Conservation (phyloP, 345 rosid species). For the Acer yangbiense region DNA sequence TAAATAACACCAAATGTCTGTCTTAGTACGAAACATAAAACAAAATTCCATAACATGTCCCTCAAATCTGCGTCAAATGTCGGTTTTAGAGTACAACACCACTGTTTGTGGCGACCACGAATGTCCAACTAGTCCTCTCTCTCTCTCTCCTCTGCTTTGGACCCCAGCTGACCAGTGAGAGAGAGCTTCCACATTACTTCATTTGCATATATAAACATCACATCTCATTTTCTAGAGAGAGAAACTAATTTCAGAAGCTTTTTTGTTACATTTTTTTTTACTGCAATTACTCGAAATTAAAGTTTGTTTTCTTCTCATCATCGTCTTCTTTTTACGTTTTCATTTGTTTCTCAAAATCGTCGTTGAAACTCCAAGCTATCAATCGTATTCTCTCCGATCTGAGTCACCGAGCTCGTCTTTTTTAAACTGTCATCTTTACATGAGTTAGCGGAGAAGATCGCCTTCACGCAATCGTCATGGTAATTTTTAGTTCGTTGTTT, state of each 20-base stretch:
- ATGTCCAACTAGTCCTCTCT: conserved; percentile 27
- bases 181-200: conserved; percentile 17
- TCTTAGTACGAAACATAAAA: neutral
- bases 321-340: neutral
- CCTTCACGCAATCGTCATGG: conserved; percentile 33
- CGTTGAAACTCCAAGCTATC: conserved; percentile 3
- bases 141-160: conserved; percentile 18
- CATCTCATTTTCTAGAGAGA: conserved; percentile 18
- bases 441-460: conserved; percentile 38
- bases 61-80: conserved; percentile 15
- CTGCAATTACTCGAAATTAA: neutral
- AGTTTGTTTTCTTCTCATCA: neutral
- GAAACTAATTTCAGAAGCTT: conserved; percentile 3
- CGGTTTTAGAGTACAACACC: conserved; percentile 24
- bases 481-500: conserved; percentile 19
- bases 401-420: conserved; percentile 18
- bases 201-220: conserved; percentile 2
- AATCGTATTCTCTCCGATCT: conserved; percentile 29
- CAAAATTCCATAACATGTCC: neutral
- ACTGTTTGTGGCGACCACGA: conserved; percentile 40
- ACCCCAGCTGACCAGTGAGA: conserved; percentile 44
- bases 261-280: neutral
- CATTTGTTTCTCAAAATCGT: conserved; percentile 1
- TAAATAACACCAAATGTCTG: neutral
- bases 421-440: conserved; percentile 13